phyloP scores from a whole-genome alignment of 805 yeast species.

The Wickerhamomyces xylosicus region DNA sequence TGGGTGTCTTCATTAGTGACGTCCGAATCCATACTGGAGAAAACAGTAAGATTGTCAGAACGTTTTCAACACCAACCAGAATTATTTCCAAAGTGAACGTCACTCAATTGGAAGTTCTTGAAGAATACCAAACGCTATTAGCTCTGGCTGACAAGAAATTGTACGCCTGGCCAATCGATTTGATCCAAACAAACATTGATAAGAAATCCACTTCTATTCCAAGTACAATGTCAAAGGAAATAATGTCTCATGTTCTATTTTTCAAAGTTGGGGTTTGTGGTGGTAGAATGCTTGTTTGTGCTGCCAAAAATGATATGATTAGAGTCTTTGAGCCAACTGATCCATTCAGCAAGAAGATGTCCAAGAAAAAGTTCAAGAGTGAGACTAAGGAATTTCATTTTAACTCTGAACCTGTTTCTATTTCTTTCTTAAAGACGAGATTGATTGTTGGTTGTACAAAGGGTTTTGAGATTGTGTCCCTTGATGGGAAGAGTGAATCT shows the following conservation, averaged over 20 bases:
- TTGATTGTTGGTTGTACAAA: constrained; percentile 92
- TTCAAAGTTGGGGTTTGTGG: constrained; percentile 91
- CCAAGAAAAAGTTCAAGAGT: constrained; percentile 60
- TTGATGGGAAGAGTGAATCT: constrained; percentile 78
- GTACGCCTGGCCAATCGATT: constrained; percentile 67
- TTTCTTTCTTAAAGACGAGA: constrained; percentile 80
- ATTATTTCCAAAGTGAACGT: constrained; percentile 68
- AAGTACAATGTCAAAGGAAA: constrained; percentile 42
- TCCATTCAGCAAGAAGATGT: constrained; percentile 48
- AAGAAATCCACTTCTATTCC: constrained; percentile 28
- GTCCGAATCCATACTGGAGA: constrained; percentile 28
- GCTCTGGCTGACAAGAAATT: constrained; percentile 75
- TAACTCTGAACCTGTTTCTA: constrained; percentile 82
- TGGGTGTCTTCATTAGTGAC: constrained; percentile 80
- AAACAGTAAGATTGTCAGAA: constrained; percentile 37
- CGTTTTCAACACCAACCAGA: constrained; percentile 53
- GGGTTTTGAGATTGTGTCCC: constrained; percentile 90
- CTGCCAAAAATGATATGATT: constrained; percentile 76
- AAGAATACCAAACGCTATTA: constrained; percentile 77
- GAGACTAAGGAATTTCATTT: constrained; percentile 71
- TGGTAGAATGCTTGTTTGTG: constrained; percentile 81
- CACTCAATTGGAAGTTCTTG: constrained; percentile 83
- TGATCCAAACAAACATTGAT: constrained; percentile 36
- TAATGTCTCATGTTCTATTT: constrained; percentile 80
- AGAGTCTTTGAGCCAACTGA: constrained; percentile 85